A percentile compares a stretch with the other conserved stretches of the same genome.
Evolutionary conservation across 768 basidiomycete species (phyloP).

Genomic region (Cystofilobasidium capitatum): DNA sequence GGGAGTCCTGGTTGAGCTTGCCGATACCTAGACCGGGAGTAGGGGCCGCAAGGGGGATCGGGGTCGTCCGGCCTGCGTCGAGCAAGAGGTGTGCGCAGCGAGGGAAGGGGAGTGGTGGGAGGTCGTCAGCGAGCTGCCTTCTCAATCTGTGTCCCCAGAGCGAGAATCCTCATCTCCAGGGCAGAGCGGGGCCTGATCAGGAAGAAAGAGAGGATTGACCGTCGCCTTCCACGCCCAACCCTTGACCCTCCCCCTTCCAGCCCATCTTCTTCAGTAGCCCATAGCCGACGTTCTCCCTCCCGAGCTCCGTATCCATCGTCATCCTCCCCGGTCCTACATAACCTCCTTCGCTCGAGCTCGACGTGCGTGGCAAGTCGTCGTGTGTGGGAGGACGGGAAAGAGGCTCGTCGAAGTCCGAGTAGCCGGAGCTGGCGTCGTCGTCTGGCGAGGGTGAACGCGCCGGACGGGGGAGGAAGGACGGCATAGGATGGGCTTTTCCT

Average conservation of each 20-base stretch:
- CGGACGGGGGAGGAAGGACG: background rate
- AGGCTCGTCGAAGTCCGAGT: background rate
- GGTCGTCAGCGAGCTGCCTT: too few species aligned
- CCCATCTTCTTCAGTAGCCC: slow-evolving; percentile 96
- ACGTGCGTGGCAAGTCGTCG: background rate
- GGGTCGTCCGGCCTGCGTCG: slow-evolving; percentile 15
- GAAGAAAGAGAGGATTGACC: slow-evolving; percentile 42
- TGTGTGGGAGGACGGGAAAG: background rate
- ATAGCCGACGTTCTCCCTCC: slow-evolving; percentile 84
- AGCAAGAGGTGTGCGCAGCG: background rate
- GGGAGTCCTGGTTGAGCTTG: slow-evolving; percentile 14
- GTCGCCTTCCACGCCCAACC: slow-evolving; percentile 69
- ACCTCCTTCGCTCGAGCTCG: background rate
- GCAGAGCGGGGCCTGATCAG: too few species aligned
- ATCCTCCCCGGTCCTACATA: background rate
- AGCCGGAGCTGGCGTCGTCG: background rate
- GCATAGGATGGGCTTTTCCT: too few species aligned
- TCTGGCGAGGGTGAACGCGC: background rate
- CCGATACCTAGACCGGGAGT: slow-evolving; percentile 20
- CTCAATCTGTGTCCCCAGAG: too few species aligned
- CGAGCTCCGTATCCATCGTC: slow-evolving; percentile 48
- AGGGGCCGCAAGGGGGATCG: slow-evolving; percentile 9
- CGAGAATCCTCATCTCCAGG: too few species aligned
- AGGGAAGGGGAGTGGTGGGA: background rate
- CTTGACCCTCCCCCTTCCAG: slow-evolving; percentile 74